Percentiles rank a stretch among this genome's conserved stretches.
These are phyloP conservation scores for Pyrenophora graminea DNA, from an alignment of 2,329 filamentous ascomycete genomes.

Conservation along the genomic window DNA sequence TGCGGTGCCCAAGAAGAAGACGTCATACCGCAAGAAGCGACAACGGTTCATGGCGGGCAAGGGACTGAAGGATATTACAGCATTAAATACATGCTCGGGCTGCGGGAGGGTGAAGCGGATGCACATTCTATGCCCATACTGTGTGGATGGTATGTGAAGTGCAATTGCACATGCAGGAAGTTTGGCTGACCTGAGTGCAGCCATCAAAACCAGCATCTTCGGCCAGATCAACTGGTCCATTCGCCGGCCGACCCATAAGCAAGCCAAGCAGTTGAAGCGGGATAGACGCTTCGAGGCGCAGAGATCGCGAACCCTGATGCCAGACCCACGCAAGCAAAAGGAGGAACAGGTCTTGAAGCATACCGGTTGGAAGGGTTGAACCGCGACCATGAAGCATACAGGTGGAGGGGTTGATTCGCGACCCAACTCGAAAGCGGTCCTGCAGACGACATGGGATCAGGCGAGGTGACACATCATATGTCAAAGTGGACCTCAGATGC, in stretches of 20 bases:
- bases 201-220: constrained; percentile 44
- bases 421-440: no score
- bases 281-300: constrained; percentile 23
- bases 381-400: no score
- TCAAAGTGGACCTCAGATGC: background rate
- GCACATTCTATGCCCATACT: constrained; percentile 86
- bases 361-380: constrained; percentile 32
- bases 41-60: constrained; percentile 95
- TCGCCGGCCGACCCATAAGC: constrained; percentile 34
- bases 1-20: constrained; percentile 98
- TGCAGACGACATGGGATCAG: no score
- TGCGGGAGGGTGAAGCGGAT: constrained; percentile 88
- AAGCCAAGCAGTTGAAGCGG: constrained; percentile 34
- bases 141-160: constrained; percentile 72
- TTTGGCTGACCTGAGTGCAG: constrained; percentile 22
- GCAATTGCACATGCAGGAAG: rapidly evolving
- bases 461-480: no score
- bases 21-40: constrained; percentile 92
- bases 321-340: constrained; percentile 34
- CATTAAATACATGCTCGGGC: constrained; percentile 83
- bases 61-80: constrained; percentile 85
- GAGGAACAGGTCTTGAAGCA: constrained; percentile 35
- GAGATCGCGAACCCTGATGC: constrained; percentile 19
- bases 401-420: background rate
- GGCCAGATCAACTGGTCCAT: constrained; percentile 33